Conservation (phyloP, 1,284 basidiomycete genomes). For the Ustilago loliicola region DNA sequence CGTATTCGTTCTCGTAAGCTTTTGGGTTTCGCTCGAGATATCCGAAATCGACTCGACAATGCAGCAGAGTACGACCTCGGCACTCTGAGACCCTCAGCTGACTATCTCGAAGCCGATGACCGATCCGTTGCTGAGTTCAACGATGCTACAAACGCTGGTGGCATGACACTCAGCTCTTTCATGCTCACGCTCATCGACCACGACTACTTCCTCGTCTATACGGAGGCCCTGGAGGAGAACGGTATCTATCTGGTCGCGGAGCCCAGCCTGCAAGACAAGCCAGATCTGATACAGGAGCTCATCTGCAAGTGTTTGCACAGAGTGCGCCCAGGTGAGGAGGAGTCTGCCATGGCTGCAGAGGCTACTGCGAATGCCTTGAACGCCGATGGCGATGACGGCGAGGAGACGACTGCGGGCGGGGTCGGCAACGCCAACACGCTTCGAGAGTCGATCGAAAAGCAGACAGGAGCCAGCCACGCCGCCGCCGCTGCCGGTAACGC, state of each 20-base stretch:
- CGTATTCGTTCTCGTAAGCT: slow-evolving; percentile 92
- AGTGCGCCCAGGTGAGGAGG: slow-evolving; percentile 56
- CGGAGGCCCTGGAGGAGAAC: slow-evolving; percentile 86
- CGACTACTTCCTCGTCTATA: slow-evolving; percentile 95
- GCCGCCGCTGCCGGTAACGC: slow-evolving; percentile 7
- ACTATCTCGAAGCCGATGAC: slow-evolving; percentile 44
- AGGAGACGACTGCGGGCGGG: slow-evolving; percentile 25
- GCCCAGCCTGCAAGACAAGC: slow-evolving; percentile 83
- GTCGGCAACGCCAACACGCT: slow-evolving; percentile 29
- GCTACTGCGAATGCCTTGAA: slow-evolving; percentile 41
- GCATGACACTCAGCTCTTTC: slow-evolving; percentile 79
- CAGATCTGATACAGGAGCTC: slow-evolving; percentile 83
- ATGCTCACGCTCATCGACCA: slow-evolving; percentile 85
- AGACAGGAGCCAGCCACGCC: slow-evolving; percentile 11
- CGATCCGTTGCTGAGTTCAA: slow-evolving; percentile 26
- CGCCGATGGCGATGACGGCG: slow-evolving; percentile 43
- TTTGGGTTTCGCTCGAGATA: slow-evolving; percentile 79
- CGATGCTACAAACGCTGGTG: slow-evolving; percentile 16
- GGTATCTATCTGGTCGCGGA: slow-evolving; percentile 95
- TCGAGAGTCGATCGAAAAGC: slow-evolving; percentile 48
- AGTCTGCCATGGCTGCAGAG: slow-evolving; percentile 42
- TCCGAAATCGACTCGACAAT: slow-evolving; percentile 86
- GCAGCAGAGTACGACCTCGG: slow-evolving; percentile 93
- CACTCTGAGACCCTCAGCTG: slow-evolving; percentile 69
- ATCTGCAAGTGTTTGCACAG: slow-evolving; percentile 80